Evolutionary conservation across 2,329 filamentous ascomycete species (phyloP).

Genomic region (Grosmannia penicillata): DNA sequence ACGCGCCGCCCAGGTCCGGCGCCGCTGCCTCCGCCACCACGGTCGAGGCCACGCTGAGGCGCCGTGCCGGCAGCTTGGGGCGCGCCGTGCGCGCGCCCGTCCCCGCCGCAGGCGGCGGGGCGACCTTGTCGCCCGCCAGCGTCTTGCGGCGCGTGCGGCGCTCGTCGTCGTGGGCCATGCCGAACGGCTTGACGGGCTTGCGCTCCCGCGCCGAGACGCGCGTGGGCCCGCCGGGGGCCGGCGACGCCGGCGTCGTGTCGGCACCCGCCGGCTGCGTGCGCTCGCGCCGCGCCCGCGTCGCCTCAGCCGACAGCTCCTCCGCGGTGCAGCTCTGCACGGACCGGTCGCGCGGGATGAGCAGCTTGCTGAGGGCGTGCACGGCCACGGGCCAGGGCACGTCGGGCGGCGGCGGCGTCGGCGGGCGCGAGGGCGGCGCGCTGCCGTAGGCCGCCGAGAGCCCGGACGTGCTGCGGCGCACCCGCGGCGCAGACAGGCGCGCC

Average conservation of each 20-base stretch:
- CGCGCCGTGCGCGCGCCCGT: constrained; percentile 7
- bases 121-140: constrained; percentile 20
- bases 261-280: constrained; percentile 38
- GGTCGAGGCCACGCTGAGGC: constrained; percentile 33
- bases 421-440: constrained; percentile 17
- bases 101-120: background rate
- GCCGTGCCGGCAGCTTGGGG: constrained; percentile 24
- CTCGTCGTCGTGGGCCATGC: constrained; percentile 31
- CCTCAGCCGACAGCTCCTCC: constrained; percentile 64
- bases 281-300: constrained; percentile 47
- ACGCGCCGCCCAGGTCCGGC: background rate
- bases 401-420: constrained; percentile 55
- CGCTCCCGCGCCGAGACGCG: constrained; percentile 63
- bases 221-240: constrained; percentile 26
- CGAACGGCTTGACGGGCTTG: constrained; percentile 41
- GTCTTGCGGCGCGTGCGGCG: constrained; percentile 44
- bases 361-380: constrained; percentile 66
- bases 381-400: constrained; percentile 77
- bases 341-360: constrained; percentile 64
- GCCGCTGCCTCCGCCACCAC: constrained; percentile 16
- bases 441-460: constrained; percentile 27
- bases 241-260: constrained; percentile 12
- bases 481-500: constrained; percentile 59
- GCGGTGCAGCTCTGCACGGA: constrained; percentile 62
- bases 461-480: constrained; percentile 49